Evolutionary conservation across 768 basidiomycete species (phyloP).

Genomic region (Chiua virens): DNA sequence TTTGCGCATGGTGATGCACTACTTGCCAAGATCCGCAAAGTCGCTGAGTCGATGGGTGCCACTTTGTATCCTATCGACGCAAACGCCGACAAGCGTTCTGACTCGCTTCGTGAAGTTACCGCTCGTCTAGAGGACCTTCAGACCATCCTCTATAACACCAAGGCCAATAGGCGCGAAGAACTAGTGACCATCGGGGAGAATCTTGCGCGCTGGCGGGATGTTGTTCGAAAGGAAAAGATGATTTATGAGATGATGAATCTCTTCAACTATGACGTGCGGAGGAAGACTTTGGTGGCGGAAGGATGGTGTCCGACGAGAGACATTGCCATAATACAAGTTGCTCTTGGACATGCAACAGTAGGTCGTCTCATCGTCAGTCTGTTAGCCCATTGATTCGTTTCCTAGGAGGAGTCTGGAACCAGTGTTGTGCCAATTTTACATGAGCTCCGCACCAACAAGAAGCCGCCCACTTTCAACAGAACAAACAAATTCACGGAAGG

Average conservation of each 20-base stretch:
- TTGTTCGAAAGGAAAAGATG: constrained; percentile 92
- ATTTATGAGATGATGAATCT: constrained; percentile 95
- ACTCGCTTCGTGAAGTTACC: constrained; percentile 86
- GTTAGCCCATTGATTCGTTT: neutral
- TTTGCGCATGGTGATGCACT: constrained; percentile 95
- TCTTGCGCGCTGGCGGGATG: constrained; percentile 89
- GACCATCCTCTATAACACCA: constrained; percentile 87
- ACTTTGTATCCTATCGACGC: constrained; percentile 96
- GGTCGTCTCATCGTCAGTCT: constrained; percentile 12
- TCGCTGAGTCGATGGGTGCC: constrained; percentile 98
- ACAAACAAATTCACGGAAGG: constrained; percentile 96
- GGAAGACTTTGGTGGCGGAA: constrained; percentile 95
- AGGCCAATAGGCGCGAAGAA: constrained; percentile 76
- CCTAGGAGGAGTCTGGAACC: constrained; percentile 87
- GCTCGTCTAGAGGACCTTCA: constrained; percentile 89
- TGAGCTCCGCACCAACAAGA: constrained; percentile 85
- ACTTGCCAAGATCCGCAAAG: constrained; percentile 95
- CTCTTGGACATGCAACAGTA: constrained; percentile 85
- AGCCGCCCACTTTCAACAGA: constrained; percentile 92
- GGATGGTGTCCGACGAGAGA: constrained; percentile 97
- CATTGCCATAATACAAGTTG: constrained; percentile 80
- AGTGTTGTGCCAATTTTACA: constrained; percentile 90
- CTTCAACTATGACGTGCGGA: constrained; percentile 90
- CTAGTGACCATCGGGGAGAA: constrained; percentile 82
- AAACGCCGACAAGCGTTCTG: constrained; percentile 88